These are phyloP conservation scores for Ensete glaucum DNA, from an alignment of 176 grass and related monocot species.

Conservation along the genomic window DNA sequence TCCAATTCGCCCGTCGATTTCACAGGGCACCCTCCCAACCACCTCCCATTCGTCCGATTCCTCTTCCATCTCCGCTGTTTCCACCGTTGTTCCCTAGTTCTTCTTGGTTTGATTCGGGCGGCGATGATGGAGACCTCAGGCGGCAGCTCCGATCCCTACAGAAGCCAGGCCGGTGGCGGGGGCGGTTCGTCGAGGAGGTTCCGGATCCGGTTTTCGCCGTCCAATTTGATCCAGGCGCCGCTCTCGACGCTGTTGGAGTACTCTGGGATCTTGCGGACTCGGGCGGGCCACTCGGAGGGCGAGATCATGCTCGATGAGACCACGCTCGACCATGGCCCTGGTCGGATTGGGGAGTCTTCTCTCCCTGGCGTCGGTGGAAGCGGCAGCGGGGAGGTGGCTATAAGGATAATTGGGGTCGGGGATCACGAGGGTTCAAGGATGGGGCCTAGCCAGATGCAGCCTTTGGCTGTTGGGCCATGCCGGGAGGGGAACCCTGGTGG, in stretches of 20 bases:
- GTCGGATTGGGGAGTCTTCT: constrained; percentile 16
- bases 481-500: constrained; percentile 14
- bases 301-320: constrained; percentile 25
- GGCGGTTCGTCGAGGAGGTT: constrained; percentile 44
- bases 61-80: background rate
- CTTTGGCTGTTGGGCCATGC: constrained; percentile 30
- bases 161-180: constrained; percentile 12
- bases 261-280: constrained; percentile 61
- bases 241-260: constrained; percentile 84
- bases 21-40: background rate
- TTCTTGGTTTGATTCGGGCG: background rate
- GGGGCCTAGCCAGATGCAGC: constrained; percentile 24
- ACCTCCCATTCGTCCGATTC: background rate
- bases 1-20: background rate
- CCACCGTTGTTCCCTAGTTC: background rate
- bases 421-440: constrained; percentile 39
- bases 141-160: constrained; percentile 32
- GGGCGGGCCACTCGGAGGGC: constrained; percentile 20
- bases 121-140: constrained; percentile 41
- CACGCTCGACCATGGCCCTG: background rate
- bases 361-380: constrained; percentile 25
- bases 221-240: constrained; percentile 74
- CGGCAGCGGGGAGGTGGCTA: constrained; percentile 59
- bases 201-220: constrained; percentile 61
- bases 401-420: constrained; percentile 65